phyloP scores from a whole-genome alignment of 1,284 basidiomycete genomes.

The Microbotryomycetes sp. region DNA sequence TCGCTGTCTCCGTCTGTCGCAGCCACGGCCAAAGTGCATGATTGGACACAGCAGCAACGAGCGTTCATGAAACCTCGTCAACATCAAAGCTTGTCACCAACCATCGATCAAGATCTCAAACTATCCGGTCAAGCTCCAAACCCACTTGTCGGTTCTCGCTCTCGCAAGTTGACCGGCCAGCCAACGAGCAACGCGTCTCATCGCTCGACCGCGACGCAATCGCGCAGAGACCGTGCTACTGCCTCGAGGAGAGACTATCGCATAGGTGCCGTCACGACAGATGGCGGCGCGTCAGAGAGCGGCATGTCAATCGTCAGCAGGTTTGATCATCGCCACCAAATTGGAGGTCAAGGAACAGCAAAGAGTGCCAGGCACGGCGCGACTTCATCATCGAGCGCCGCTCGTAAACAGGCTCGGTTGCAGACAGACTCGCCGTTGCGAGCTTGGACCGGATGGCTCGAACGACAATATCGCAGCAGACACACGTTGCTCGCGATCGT shows the following conservation, averaged over 20 bases:
- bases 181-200: no score
- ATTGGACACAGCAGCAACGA: neutral
- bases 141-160: no score
- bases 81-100: no score
- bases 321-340: neutral
- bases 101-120: no score
- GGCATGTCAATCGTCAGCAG: constrained; percentile 11
- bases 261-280: neutral
- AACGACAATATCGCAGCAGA: neutral
- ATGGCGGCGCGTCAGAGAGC: constrained; percentile 9
- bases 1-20: neutral
- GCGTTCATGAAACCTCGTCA: no score
- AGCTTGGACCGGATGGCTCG: neutral
- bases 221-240: no score
- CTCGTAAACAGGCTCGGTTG: neutral
- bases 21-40: neutral
- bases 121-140: no score
- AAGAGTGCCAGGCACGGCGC: neutral
- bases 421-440: constrained; percentile 19
- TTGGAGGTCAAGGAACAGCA: neutral
- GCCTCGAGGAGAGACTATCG: no score
- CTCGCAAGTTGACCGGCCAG: no score
- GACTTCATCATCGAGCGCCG: neutral
- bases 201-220: no score
- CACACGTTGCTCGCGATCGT: constrained; percentile 42